Conservation (phyloP, 768 basidiomycete species). For the Leccinellum rugosiceps region DNA sequence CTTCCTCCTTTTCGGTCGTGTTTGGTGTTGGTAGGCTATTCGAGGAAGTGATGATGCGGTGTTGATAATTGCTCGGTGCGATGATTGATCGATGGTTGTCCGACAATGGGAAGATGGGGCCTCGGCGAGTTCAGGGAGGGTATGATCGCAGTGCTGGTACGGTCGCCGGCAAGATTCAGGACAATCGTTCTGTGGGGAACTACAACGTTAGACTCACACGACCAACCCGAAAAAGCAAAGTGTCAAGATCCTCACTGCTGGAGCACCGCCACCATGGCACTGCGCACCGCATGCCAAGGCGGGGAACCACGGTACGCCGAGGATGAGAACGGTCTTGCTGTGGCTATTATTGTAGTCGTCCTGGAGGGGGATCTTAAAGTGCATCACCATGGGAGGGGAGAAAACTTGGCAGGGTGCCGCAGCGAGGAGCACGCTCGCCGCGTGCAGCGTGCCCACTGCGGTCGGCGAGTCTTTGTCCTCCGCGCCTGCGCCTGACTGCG, state of each 20-base stretch:
- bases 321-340: conserved; percentile 20
- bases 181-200: not conserved
- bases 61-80: not conserved
- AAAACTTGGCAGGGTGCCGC: conserved; percentile 24
- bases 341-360: not conserved
- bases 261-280: not conserved
- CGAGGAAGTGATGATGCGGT: too few species aligned
- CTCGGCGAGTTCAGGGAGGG: not conserved
- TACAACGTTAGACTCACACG: not conserved
- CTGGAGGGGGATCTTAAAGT: conserved; percentile 16
- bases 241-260: not conserved
- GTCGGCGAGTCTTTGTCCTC: conserved; percentile 3
- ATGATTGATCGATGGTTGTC: not conserved
- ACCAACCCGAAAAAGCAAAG: not conserved
- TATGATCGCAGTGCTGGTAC: not conserved
- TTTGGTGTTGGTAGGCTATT: not conserved
- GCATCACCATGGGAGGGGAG: conserved; percentile 21
- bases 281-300: conserved; percentile 4
- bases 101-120: not conserved
- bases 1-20: too few species aligned
- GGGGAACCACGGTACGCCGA: conserved; percentile 17
- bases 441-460: conserved; percentile 23
- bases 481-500: not conserved
- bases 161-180: not conserved
- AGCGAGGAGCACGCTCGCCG: conserved; percentile 22